phyloP scores from a whole-genome alignment of 257 asterid genomes.

The Solanum sitiens region DNA sequence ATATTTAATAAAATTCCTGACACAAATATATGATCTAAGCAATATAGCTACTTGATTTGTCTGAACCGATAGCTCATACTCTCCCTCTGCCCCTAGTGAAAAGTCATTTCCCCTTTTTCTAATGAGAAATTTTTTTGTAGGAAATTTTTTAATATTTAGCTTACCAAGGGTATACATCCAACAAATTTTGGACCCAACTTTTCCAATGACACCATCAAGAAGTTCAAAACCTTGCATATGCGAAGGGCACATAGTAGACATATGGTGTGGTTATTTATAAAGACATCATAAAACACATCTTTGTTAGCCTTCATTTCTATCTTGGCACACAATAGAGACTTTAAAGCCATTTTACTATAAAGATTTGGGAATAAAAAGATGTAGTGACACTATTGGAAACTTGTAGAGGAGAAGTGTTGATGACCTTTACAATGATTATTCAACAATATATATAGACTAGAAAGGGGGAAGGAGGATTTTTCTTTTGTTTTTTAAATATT shows the following conservation, averaged over 20 bases:
- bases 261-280: conserved; percentile 3
- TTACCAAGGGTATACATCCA: conserved; percentile 12
- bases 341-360: not conserved
- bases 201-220: conserved; percentile 2
- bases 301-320: not conserved
- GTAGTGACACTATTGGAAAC: not conserved
- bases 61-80: too few species aligned
- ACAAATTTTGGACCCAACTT: not conserved
- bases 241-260: not conserved
- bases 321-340: not conserved
- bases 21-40: too few species aligned
- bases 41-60: too few species aligned
- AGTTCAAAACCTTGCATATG: conserved; percentile 2
- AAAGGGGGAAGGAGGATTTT: not conserved
- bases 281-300: not conserved
- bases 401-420: not conserved
- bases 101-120: too few species aligned
- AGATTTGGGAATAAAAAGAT: too few species aligned
- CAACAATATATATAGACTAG: not conserved
- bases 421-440: not conserved
- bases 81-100: too few species aligned
- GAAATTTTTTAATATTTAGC: not conserved
- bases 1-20: too few species aligned
- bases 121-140: not conserved
- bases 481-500: too few species aligned